These are phyloP conservation scores for Epichloe coenophiala DNA, from an alignment of 2,329 filamentous ascomycete genomes.

Conservation along the genomic window DNA sequence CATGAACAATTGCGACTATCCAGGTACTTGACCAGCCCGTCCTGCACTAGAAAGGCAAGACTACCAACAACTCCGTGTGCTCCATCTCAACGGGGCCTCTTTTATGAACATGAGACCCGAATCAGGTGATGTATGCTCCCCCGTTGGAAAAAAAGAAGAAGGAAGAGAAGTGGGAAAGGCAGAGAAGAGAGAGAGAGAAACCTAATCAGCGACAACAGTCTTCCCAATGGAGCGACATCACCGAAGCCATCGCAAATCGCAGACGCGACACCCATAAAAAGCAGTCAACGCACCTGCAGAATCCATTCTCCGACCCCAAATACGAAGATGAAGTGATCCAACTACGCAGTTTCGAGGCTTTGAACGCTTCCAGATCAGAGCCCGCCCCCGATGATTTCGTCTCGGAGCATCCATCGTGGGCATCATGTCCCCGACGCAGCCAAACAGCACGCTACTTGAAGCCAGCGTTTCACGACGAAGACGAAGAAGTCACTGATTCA, in stretches of 20 bases:
- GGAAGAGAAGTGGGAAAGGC: neutral
- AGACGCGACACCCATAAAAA: neutral
- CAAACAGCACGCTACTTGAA: neutral
- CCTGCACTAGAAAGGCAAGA: neutral
- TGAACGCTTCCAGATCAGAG: neutral
- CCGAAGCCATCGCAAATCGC: neutral
- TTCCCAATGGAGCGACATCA: constrained; percentile 3
- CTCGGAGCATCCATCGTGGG: constrained; percentile 3
- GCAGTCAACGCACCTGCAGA: neutral
- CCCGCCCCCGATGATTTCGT: neutral
- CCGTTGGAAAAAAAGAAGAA: neutral
- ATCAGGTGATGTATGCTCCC: neutral
- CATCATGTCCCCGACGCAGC: neutral
- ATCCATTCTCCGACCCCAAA: constrained; percentile 5
- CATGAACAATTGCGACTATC: neutral
- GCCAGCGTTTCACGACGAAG: constrained; percentile 5
- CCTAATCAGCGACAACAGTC: neutral
- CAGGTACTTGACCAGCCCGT: neutral
- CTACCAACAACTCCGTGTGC: too few species aligned
- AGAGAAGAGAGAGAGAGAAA: neutral
- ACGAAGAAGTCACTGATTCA: constrained; percentile 11
- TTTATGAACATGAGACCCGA: neutral
- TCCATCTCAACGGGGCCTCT: neutral
- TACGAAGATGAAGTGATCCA: constrained; percentile 3
- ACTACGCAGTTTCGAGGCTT: constrained; percentile 1